Evolutionary conservation across 1,284 basidiomycete genomes (phyloP).

Genomic region (Cystobasidium pallidum): DNA sequence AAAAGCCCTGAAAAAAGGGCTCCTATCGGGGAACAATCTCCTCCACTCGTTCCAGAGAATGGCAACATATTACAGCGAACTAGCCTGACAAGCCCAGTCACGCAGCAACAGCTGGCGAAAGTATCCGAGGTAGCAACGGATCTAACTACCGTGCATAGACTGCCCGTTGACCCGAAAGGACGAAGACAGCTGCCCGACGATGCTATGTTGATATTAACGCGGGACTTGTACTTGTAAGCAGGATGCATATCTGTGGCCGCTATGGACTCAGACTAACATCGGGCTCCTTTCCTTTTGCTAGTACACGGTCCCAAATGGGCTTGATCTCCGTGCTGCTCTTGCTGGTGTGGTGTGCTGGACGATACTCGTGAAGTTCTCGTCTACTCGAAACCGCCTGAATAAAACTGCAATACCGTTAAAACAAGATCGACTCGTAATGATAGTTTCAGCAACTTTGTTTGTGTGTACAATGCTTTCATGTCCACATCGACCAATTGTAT

Average conservation of each 20-base stretch:
- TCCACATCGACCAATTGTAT: no score
- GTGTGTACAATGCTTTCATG: no score
- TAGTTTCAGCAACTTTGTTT: no score
- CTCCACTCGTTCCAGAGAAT: not conserved
- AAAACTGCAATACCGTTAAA: no score
- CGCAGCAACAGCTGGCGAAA: constrained; percentile 6
- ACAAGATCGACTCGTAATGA: no score
- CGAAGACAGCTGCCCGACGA: constrained; percentile 45
- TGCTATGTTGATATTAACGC: constrained; percentile 52
- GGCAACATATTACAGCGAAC: not conserved
- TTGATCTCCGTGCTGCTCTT: constrained; percentile 16
- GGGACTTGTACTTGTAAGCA: constrained; percentile 51
- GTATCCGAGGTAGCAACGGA: constrained; percentile 11
- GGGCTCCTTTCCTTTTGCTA: not conserved
- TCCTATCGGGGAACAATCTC: not conserved
- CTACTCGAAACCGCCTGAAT: no score
- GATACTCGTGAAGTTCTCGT: not conserved
- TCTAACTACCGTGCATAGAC: constrained; percentile 14
- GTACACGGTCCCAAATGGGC: constrained; percentile 41
- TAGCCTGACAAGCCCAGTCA: not conserved
- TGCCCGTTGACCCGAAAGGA: constrained; percentile 9
- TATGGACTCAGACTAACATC: no score
- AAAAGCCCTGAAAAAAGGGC: constrained; percentile 12
- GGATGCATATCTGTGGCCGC: not conserved
- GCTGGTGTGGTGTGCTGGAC: constrained; percentile 21